These are phyloP conservation scores for Quercus bicolor DNA, from an alignment of 306 rosid genomes.

Conservation along the genomic window DNA sequence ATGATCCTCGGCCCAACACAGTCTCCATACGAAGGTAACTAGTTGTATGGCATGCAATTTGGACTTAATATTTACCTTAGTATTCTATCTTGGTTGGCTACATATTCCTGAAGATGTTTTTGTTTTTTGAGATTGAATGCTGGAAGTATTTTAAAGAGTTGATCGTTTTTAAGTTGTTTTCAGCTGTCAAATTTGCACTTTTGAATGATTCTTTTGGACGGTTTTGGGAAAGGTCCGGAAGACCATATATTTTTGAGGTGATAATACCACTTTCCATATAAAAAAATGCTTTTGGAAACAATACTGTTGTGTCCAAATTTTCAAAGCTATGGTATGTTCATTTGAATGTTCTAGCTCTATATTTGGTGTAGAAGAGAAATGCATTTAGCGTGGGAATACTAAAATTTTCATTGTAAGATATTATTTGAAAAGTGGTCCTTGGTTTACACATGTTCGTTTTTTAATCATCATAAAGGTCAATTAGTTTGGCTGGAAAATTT, in stretches of 20 bases:
- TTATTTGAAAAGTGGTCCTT: neutral
- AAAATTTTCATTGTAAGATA: neutral
- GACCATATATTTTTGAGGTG: neutral
- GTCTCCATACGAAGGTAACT: constrained; percentile 91
- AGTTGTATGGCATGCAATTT: neutral
- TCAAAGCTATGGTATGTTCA: neutral
- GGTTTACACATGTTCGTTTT: neutral
- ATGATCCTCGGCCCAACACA: constrained; percentile 99
- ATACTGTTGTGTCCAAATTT: neutral
- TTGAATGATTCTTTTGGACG: neutral
- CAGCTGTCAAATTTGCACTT: neutral
- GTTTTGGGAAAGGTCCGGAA: neutral
- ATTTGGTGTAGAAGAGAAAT: neutral
- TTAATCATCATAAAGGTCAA: neutral
- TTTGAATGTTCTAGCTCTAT: neutral
- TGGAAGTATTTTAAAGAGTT: neutral
- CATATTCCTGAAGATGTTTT: neutral
- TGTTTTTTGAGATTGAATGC: neutral
- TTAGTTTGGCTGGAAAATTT: neutral
- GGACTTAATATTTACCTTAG: neutral
- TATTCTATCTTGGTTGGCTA: neutral
- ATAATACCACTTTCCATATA: neutral
- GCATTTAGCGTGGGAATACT: constrained; percentile 2
- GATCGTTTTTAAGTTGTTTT: neutral
- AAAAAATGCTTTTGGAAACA: neutral